Evolutionary conservation across 768 basidiomycete species (phyloP), one percentile per base, ranked within the genome.

Genomic region (Phanerochaete carnosa): DNA sequence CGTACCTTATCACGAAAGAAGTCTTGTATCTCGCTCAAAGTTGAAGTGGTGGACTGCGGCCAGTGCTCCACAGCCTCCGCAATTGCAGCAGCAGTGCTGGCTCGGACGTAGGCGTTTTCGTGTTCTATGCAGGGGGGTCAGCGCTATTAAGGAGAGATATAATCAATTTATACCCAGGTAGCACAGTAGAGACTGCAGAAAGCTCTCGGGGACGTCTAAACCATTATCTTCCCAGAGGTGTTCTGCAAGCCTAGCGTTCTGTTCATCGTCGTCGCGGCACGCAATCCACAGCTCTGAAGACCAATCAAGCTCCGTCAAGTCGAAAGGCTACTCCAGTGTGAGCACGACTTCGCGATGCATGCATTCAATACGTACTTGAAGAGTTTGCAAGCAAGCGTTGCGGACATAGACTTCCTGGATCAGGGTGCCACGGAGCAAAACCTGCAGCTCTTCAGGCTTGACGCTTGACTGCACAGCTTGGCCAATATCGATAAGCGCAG

Each of bases 151-250:
- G 64, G 33, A 35, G 15, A 15, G 15, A 7, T 15, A 15, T 7
- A 15, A 7, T 7, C 7, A 7, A 25, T 37, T 68, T 81, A 49
- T 70, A 93, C 95, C 89, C 19, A 98, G 79, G 66, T 85, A 92
- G 0, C 70, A 71, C 12, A 91, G 68, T 13, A 98, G 75, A 47
- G 79, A 78, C 0, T 72, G 69, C 0, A 93, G 71, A 73, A 85
- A 85, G 6, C 72, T 72, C 64, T 94, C 92, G 0, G 90, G 84
- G 11, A 95, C 84, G 67, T 97, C 94, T 37, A 98, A 73, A 3
- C 93, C 95, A 64, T 98, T 98, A 63, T 98, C 97, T 57, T 97
- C 96, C 95, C 95, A 98, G 11, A 92, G 75, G 62, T 88, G 85
- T 25, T 77, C 76, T 16, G 95, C 95, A 43, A 98, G 76, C 53